Conservation (phyloP, 306 rosid genomes). For the Comarum palustre region DNA sequence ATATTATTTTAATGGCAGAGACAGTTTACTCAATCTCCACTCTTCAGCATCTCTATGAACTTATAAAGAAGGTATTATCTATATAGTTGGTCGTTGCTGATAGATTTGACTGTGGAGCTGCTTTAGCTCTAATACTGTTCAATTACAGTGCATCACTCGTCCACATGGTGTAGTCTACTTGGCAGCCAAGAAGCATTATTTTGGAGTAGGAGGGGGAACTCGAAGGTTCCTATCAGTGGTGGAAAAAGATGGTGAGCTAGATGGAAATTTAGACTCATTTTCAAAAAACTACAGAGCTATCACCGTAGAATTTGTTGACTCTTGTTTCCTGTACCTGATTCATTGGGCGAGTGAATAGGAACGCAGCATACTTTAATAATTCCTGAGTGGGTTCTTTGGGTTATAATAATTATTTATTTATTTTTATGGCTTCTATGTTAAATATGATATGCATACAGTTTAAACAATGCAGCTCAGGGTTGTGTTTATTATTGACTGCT, state of each 20-base stretch:
- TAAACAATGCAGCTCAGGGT: neutral
- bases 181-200: conserved; percentile 94
- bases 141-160: conserved; percentile 50
- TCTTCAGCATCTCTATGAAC: conserved; percentile 70
- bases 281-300: neutral
- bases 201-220: conserved; percentile 93
- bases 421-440: neutral
- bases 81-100: conserved; percentile 10
- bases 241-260: conserved; percentile 73
- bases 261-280: conserved; percentile 7
- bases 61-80: conserved; percentile 66
- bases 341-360: neutral
- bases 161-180: conserved; percentile 65
- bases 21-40: conserved; percentile 75
- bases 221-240: conserved; percentile 68
- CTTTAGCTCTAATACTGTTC: conserved; percentile 21
- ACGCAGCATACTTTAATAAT: neutral
- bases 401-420: neutral
- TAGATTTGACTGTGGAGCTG: conserved; percentile 10
- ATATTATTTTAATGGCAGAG: conserved; percentile 92
- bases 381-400: neutral
- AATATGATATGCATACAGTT: neutral
- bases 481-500: conserved; percentile 1
- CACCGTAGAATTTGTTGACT: neutral
- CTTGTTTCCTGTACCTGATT: neutral